Evolutionary conservation across 1,284 basidiomycete species (phyloP), one percentile per base, ranked within the genome.

Genomic region (Xerocomus minutiporus): DNA sequence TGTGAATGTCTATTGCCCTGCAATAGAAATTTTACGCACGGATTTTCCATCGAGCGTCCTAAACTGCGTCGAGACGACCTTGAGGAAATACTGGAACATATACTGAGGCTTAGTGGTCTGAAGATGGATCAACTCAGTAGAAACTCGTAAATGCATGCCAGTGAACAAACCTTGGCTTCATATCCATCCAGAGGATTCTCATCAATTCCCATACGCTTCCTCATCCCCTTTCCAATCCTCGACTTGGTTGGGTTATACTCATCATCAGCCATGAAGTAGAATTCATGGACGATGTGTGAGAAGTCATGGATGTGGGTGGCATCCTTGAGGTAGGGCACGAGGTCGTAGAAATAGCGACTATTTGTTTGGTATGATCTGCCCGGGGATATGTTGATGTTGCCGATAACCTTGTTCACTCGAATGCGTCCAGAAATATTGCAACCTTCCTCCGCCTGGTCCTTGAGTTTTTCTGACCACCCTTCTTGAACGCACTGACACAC

Each of bases 41-140:
- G 77, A 73, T 61, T 86, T 80, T 35, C 84, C 87, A 57, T 87
- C 82, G n/a, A 95, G 74, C 32, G 86, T 88, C 57, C 83, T 80
- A 74, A 96, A 97, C 65, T 88, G 86, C 1, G 93, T 97, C 7
- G 91, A 93, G 34, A 97, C 94, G 44, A 97, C 94, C 71, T 99
- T 99, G 67, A 98, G 77, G 82, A 97, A 98, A 73, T 98, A 96
- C 65, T 93, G 92, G 80, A 92, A 95, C 92, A 94, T 93, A 67
- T 90, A 93, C 59, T 89, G 79, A 28, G 86, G 73, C 70, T 84
- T 82, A 57, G 66, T 70, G 2, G 86, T 87, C 83, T 88, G 59
- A 20, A 44, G 35, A 40, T 20, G 52, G 35, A 50, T 36, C 13
- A 48, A 41, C 23, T 59, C 46, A 60, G 42, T 13, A 46, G 23